Conservation (phyloP, 768 basidiomycete genomes). For the Tricholoma hemisulphureum region DNA sequence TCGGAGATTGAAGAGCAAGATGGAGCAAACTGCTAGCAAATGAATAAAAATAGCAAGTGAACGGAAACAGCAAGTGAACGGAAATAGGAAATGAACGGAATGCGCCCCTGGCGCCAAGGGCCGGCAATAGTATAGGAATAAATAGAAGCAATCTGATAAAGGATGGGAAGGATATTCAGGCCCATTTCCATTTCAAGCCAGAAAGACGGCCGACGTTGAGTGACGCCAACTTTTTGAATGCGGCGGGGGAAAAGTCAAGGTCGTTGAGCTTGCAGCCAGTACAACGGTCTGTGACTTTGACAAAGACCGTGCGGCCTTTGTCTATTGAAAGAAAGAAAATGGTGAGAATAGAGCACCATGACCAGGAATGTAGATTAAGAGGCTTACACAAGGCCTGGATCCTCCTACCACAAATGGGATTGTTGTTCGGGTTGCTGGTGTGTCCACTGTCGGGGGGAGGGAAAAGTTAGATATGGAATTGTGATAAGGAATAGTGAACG, state of each 20-base stretch:
- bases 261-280: constrained; percentile 46
- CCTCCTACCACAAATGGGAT: constrained; percentile 64
- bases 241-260: constrained; percentile 63
- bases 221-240: constrained; percentile 51
- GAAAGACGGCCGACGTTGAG: constrained; percentile 48
- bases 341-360: constrained; percentile 4
- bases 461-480: neutral
- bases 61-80: no score
- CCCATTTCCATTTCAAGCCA: constrained; percentile 52
- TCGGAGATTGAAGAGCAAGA: no score
- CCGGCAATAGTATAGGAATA: constrained; percentile 16
- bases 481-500: constrained; percentile 22
- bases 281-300: constrained; percentile 64
- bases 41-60: no score
- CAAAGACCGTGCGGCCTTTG: constrained; percentile 45
- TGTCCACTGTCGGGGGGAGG: constrained; percentile 44
- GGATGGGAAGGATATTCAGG: constrained; percentile 11
- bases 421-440: constrained; percentile 63
- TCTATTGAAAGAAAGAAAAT: constrained; percentile 44
- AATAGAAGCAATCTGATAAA: constrained; percentile 4
- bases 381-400: constrained; percentile 51
- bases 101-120: no score
- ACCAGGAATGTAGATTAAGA: neutral
- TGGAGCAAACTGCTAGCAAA: no score
- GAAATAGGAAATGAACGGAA: no score